Percentiles rank a stretch among this genome's conserved stretches.
phyloP scores from a whole-genome alignment of 345 rosid genomes.

The Aurinia saxatilis region DNA sequence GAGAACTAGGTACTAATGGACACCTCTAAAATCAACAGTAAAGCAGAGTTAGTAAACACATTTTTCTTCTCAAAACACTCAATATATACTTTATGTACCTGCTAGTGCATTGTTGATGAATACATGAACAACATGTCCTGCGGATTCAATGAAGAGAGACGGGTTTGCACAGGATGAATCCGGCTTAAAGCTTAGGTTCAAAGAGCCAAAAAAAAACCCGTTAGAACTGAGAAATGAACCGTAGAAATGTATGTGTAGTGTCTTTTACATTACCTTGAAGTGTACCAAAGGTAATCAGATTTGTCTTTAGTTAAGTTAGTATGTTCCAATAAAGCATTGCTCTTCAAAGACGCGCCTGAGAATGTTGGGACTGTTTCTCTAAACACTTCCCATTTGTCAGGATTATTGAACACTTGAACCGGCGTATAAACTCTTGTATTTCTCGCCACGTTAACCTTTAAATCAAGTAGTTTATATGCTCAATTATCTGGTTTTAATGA shows the following conservation, averaged over 20 bases:
- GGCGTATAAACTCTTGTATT: slow-evolving; percentile 37
- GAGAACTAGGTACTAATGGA: background rate
- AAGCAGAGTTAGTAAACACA: background rate
- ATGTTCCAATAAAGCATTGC: slow-evolving; percentile 54
- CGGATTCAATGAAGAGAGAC: slow-evolving; percentile 46
- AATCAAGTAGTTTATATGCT: background rate
- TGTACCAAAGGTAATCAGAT: slow-evolving; percentile 88
- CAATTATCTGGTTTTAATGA: background rate
- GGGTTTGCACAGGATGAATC: slow-evolving; percentile 50
- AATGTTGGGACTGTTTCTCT: slow-evolving; percentile 49
- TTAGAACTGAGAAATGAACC: background rate
- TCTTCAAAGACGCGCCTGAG: slow-evolving; percentile 36
- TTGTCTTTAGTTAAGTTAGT: slow-evolving; percentile 64
- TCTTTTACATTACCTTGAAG: slow-evolving; percentile 42
- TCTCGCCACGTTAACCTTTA: slow-evolving; percentile 42
- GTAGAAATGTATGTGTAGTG: background rate
- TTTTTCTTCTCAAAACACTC: background rate
- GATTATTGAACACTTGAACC: slow-evolving; percentile 23
- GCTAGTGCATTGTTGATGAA: slow-evolving; percentile 44
- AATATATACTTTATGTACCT: slow-evolving; percentile 29
- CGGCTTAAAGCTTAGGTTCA: slow-evolving; percentile 36
- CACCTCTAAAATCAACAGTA: background rate
- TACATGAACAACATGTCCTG: slow-evolving; percentile 65
- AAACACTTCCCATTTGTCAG: slow-evolving; percentile 46
- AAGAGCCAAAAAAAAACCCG: background rate